Evolutionary conservation across 73 alveolate genomes (phyloP), one percentile per base, ranked within the genome.

Genomic region (Symbiodinium natans): DNA sequence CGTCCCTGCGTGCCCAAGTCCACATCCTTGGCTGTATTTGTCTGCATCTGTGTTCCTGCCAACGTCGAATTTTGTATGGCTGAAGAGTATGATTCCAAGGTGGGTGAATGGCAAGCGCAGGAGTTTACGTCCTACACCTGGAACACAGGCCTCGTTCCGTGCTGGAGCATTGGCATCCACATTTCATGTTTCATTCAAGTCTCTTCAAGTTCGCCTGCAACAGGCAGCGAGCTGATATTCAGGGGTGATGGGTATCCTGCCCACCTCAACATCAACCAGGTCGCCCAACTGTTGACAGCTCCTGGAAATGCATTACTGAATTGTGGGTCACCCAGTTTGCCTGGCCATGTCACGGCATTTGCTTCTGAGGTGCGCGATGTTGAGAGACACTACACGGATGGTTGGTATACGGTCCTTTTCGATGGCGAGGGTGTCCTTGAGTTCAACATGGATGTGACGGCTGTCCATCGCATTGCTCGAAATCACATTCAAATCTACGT

Each of bases 361-460:
- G 31, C 11, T 31, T 29, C 19, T 63, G 38, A 90, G 97, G 88
- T 90, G n/a, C 97, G 97, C 33, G 97, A 90, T 23, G 88, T 90
- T 40, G 97, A 90, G 42, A 63, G 88, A 39, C 97, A 90, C 77
- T 90, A 90, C 43, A 85, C 80, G 87, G 97, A 73, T n/a, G 97
- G 97, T 11, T 90, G 97, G 97, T 90, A 90, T 31, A 90, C 97
- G 3, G 97, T 90, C 31, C 73, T 71, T 42, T 90, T 43, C 29
- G 97, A 90, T n/a, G 97, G 97, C 3, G 97, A 90, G 46, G 97
- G 97, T n/a, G 71, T 90, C 54, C 97, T 90, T 0, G 97, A 90
- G 89, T 90, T 90, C 52, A 90, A 33, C 97, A 90, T 90, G 97
- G 97, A 90, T 31, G 97, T 90, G 82, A 90, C 97, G 39, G 21